Evolutionary conservation across 2,329 filamentous ascomycete species (phyloP), one percentile per base, ranked within the genome.

Genomic region (Botrytis elliptica): DNA sequence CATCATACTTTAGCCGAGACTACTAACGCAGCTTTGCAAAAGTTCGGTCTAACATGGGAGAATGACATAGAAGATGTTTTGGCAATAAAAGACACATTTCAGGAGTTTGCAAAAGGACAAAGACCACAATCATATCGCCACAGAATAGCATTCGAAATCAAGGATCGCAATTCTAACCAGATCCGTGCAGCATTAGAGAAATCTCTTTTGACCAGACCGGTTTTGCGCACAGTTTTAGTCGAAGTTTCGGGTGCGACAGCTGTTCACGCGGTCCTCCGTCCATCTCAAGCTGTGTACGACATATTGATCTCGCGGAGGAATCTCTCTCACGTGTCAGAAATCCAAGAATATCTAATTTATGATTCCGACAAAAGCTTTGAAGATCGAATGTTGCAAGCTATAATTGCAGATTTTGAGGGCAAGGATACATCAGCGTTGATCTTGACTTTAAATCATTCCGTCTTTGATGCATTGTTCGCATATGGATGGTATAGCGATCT

Each of bases 381-480:
- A n/a, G 20, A 33, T 52, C 22, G 64, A 8, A 66, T 66, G 64
- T 52, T 66, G 44, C 46, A 25, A 49, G 20, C 33, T 25, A n/a
- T 38, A 52, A 7, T 52, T 49, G 33, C 46, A 67, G 33, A 67
- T 18, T 4, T 67, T 38, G 65, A 36, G 42, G 46, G 33, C 4
- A 22, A 55, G 29, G 8, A 55, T 52, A 67, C 33, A 20, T 46
- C 46, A 20, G 46, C 36, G 36, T 67, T 55, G 33, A 67, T 67
- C 22, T 52, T 67, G 16, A 20, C 65, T 29, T 55, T 52, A 16
- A 55, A 67, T 22, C 46, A 67, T 40, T 67, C 33, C 25, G 33
- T 38, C 33, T 70, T 70, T 33, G 68, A 70, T 62, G 55, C 40
- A 25, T 44, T 62, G 42, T 70, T 70, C 29, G 68, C 55, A 25